Conservation (phyloP, 495 filamentous ascomycete species). For the Penicillium nucicola region DNA sequence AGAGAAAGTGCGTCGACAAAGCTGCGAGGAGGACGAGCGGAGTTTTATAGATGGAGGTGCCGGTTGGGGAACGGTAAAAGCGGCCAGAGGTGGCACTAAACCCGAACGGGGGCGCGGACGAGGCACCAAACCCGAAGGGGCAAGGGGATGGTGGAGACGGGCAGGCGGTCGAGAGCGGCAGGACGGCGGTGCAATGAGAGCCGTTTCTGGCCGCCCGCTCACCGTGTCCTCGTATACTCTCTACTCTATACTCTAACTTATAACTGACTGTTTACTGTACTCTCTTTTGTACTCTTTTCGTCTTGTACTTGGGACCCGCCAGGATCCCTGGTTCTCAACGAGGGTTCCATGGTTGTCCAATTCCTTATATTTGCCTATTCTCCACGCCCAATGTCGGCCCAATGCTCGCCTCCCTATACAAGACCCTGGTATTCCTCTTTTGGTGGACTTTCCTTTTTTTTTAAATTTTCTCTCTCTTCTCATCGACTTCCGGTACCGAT, state of each 20-base stretch:
- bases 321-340: conserved; percentile 10
- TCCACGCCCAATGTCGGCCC: too few relatives aligned
- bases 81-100: conserved; percentile 3
- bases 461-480: neutral
- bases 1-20: conserved; percentile 2
- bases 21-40: conserved; percentile 1
- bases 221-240: too few relatives aligned
- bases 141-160: neutral
- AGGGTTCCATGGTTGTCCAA: neutral
- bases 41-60: conserved; percentile 2
- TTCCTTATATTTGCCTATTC: neutral
- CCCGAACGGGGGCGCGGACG: neutral
- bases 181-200: conserved; percentile 10
- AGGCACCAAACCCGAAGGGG: neutral
- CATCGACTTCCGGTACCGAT: neutral
- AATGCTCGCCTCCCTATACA: too few relatives aligned
- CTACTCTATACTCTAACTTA: too few relatives aligned
- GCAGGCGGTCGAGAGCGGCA: conserved; percentile 10
- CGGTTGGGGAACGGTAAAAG: neutral
- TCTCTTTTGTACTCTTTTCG: conserved; percentile 6
- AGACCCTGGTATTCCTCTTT: too few relatives aligned
- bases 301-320: conserved; percentile 17
- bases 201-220: conserved; percentile 6
- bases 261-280: neutral
- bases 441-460: neutral